These are phyloP conservation scores for Sporothrix inflata DNA, from an alignment of 2,329 filamentous ascomycete genomes.

Conservation along the genomic window DNA sequence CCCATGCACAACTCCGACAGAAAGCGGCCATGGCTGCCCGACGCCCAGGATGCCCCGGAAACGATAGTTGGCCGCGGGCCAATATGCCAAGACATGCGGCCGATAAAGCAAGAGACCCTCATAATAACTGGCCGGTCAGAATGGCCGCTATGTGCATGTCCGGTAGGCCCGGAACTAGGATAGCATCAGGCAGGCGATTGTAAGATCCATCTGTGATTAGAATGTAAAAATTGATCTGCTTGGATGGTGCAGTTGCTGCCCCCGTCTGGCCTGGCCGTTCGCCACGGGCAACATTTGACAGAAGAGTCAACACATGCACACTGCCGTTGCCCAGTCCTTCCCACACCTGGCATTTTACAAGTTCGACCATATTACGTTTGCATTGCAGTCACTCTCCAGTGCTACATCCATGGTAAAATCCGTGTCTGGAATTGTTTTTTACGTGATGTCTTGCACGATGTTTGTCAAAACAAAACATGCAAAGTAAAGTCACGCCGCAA, in stretches of 20 bases:
- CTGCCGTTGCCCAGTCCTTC: too few species aligned
- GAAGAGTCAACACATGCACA: neutral
- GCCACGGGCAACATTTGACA: neutral
- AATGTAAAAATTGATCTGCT: neutral
- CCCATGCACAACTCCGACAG: neutral
- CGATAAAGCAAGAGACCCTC: neutral
- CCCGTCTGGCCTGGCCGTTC: neutral
- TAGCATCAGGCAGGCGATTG: too few species aligned
- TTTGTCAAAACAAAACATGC: too few species aligned
- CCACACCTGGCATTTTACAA: too few species aligned
- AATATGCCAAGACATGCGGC: neutral
- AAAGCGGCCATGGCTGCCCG: slow-evolving; percentile 2
- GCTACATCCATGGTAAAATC: too few species aligned
- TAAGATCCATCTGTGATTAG: too few species aligned
- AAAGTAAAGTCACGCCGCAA: too few species aligned
- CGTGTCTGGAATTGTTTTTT: too few species aligned
- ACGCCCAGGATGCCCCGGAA: neutral
- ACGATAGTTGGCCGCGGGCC: neutral
- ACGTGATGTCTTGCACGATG: too few species aligned
- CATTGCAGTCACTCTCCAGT: too few species aligned
- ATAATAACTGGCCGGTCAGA: neutral
- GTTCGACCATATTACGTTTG: too few species aligned
- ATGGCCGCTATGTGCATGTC: neutral
- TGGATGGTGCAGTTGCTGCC: neutral
- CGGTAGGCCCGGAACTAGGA: neutral